Evolutionary conservation across 2,329 filamentous ascomycete species (phyloP).

Genomic region (Bertia moriformis): DNA sequence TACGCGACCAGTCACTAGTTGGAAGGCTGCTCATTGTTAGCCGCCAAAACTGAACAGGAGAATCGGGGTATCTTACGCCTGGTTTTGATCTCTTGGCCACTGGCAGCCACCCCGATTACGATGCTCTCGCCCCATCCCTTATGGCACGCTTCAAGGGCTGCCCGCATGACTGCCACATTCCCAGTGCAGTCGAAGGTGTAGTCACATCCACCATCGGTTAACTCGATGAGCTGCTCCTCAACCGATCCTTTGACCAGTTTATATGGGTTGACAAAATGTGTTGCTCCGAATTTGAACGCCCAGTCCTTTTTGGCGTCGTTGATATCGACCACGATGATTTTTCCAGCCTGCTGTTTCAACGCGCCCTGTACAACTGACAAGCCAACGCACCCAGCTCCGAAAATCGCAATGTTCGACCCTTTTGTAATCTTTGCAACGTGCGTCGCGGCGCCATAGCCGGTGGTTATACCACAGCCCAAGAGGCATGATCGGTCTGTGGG

Average conservation of each 20-base stretch:
- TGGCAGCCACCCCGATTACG: slow-evolving; percentile 62
- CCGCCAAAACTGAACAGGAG: slow-evolving; percentile 4
- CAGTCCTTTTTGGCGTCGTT: slow-evolving; percentile 60
- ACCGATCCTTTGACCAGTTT: too few relatives aligned
- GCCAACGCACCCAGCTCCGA: slow-evolving; percentile 62
- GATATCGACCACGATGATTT: slow-evolving; percentile 30
- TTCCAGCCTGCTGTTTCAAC: slow-evolving; percentile 45
- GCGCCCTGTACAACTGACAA: slow-evolving; percentile 60
- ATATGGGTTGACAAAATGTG: slow-evolving; percentile 59
- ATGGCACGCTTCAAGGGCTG: slow-evolving; percentile 61
- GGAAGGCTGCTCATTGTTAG: slow-evolving; percentile 40
- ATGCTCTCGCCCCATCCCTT: slow-evolving; percentile 69
- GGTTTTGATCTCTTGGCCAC: slow-evolving; percentile 59
- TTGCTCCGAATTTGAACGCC: slow-evolving; percentile 61
- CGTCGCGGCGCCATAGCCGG: slow-evolving; percentile 60
- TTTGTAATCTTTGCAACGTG: slow-evolving; percentile 60
- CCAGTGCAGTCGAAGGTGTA: slow-evolving; percentile 66
- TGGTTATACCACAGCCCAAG: slow-evolving; percentile 65
- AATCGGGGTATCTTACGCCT: slow-evolving; percentile 40
- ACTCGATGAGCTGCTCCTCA: slow-evolving; percentile 50
- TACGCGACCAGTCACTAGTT: slow-evolving; percentile 62
- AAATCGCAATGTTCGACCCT: slow-evolving; percentile 56
- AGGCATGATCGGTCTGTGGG: slow-evolving; percentile 62
- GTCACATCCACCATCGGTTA: too few relatives aligned
- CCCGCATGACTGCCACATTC: slow-evolving; percentile 61